phyloP scores from a whole-genome alignment of 805 yeast genomes.

The Spathaspora arborariae region DNA sequence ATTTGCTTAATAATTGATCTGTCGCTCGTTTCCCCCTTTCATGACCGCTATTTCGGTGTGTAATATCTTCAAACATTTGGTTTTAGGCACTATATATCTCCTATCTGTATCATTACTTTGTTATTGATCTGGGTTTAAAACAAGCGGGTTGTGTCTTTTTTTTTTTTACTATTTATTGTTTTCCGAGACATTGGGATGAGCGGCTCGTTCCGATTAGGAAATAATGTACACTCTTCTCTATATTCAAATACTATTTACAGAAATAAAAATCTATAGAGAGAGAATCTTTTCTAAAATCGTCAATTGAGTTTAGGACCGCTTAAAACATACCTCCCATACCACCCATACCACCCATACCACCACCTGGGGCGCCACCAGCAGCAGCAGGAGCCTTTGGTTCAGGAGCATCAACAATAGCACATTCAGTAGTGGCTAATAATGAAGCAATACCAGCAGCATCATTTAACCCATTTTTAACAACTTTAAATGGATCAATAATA shows the following conservation, averaged over 20 bases:
- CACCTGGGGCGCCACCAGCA: constrained; percentile 38
- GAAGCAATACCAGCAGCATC: constrained; percentile 99
- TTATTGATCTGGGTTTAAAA: not conserved
- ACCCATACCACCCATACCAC: constrained; percentile 46
- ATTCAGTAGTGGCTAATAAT: constrained; percentile 94
- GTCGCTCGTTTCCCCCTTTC: constrained; percentile 2
- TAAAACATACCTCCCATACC: constrained; percentile 32
- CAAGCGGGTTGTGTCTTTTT: constrained; percentile 2
- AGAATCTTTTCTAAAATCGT: not conserved
- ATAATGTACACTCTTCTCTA: not conserved
- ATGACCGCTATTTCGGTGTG: constrained; percentile 4
- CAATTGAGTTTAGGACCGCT: not conserved
- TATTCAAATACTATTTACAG: not conserved
- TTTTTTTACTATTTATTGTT: constrained; percentile 2
- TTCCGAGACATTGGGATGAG: not conserved
- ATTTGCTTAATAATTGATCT: constrained; percentile 12
- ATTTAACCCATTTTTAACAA: constrained; percentile 89
- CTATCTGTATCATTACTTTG: constrained; percentile 6
- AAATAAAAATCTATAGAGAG: not conserved
- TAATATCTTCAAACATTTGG: constrained; percentile 9
- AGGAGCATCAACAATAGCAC: constrained; percentile 96
- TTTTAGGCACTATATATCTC: too few relatives aligned
- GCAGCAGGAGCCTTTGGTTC: constrained; percentile 58
- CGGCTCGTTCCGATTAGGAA: too few relatives aligned
- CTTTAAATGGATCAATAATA: constrained; percentile 98